Conservation (phyloP, 192 early-diverging fungal genomes). For the Podila epicladia region DNA sequence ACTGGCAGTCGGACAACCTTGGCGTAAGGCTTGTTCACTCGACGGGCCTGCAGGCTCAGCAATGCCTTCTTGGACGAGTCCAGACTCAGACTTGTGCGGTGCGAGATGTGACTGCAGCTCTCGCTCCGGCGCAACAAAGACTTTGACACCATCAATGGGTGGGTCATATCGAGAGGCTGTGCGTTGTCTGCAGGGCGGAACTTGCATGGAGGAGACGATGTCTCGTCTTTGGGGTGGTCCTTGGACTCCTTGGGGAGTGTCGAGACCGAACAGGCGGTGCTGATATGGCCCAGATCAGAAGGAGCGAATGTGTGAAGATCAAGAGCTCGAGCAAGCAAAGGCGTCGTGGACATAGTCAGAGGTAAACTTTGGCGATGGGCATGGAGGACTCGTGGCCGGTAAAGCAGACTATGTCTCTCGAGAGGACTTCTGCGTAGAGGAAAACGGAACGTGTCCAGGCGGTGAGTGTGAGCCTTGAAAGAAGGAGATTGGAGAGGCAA, state of each 20-base stretch:
- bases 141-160: no score
- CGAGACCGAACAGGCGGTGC: no score
- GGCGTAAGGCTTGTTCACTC: slow-evolving; percentile 30
- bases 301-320: neutral
- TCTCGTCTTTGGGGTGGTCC: no score
- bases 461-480: neutral
- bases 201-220: no score
- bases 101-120: slow-evolving; percentile 18
- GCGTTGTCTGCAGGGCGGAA: no score
- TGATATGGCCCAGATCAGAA: neutral
- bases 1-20: slow-evolving; percentile 32
- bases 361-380: neutral
- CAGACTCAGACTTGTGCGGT: slow-evolving; percentile 27
- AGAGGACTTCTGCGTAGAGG: neutral
- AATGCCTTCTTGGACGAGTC: slow-evolving; percentile 38
- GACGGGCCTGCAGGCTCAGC: slow-evolving; percentile 27
- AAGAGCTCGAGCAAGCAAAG: neutral
- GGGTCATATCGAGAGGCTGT: no score
- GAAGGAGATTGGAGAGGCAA: no score
- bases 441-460: neutral
- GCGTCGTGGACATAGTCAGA: neutral
- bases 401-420: neutral
- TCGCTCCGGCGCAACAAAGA: slow-evolving; percentile 10
- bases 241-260: no score
- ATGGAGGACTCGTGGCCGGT: neutral